These are phyloP conservation scores for Trichomonas tenax DNA, from an alignment of 208 protist species.

Conservation along the genomic window DNA sequence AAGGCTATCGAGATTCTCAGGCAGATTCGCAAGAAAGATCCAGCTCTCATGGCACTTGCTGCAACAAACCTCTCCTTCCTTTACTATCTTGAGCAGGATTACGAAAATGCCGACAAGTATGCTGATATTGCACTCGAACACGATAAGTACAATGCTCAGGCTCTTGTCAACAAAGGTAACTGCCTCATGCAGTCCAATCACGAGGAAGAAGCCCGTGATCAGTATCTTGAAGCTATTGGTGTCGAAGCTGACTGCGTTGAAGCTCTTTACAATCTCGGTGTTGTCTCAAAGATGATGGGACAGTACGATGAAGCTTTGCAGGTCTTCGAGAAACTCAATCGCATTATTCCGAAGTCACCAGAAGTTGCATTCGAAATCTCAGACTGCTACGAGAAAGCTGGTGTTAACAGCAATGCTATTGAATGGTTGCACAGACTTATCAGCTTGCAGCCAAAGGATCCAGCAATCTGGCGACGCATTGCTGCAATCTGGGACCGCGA, in stretches of 20 bases:
- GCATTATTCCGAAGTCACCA: constrained; percentile 64
- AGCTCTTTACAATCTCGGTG: constrained; percentile 81
- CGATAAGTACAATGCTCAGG: constrained; percentile 80
- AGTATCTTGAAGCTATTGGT: constrained; percentile 72
- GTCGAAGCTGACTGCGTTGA: constrained; percentile 84
- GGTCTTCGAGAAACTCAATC: constrained; percentile 75
- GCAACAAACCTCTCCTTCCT: constrained; percentile 86
- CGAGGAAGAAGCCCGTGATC: constrained; percentile 60
- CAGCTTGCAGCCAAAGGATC: constrained; percentile 67
- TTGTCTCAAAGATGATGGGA: constrained; percentile 60
- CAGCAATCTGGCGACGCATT: constrained; percentile 66
- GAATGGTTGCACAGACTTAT: constrained; percentile 49
- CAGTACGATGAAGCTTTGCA: constrained; percentile 44
- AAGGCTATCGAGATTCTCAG: constrained; percentile 13
- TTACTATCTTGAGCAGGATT: constrained; percentile 86
- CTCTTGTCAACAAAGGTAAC: constrained; percentile 87
- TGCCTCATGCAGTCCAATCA: constrained; percentile 63
- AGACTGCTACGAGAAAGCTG: constrained; percentile 1
- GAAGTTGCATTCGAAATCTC: constrained; percentile 78
- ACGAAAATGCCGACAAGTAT: constrained; percentile 76
- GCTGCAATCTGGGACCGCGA: constrained; percentile 68
- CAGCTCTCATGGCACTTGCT: constrained; percentile 38
- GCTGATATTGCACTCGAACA: constrained; percentile 71
- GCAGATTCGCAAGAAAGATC: not conserved
- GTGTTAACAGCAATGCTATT: constrained; percentile 22